Evolutionary conservation across 331 rosid species (phyloP).

Genomic region (Malus hybrid): DNA sequence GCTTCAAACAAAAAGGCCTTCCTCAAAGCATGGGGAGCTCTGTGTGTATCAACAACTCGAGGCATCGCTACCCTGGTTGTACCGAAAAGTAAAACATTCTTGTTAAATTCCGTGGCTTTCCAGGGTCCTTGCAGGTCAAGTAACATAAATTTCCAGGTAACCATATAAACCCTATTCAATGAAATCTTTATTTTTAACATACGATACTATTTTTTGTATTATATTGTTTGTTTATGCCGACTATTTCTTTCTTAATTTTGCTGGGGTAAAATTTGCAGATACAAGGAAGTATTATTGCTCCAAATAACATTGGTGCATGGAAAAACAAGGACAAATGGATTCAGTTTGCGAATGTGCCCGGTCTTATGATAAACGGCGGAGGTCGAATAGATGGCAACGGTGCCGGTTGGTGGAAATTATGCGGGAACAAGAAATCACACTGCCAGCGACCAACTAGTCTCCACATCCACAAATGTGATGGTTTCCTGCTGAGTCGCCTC

Average conservation of each 20-base stretch:
- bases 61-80: conserved; percentile 22
- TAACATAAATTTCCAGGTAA: conserved; percentile 24
- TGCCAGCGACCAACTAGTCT: conserved; percentile 17
- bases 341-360: conserved; percentile 8
- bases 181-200: background rate
- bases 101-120: conserved; percentile 31
- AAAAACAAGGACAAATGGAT: conserved; percentile 17
- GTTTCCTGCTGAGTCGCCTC: background rate
- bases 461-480: background rate
- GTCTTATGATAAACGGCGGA: conserved; percentile 33
- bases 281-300: conserved; percentile 31
- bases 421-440: background rate
- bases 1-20: conserved; percentile 31
- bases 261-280: conserved; percentile 17
- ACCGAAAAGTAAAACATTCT: conserved; percentile 28
- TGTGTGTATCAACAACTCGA: conserved; percentile 23
- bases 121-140: conserved; percentile 44
- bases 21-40: conserved; percentile 36
- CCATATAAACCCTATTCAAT: too few species aligned
- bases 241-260: background rate
- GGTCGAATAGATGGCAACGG: conserved; percentile 54
- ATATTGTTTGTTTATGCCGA: background rate
- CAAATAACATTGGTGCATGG: conserved; percentile 20
- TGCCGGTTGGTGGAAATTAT: conserved; percentile 43
- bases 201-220: background rate